These are phyloP conservation scores for Lactuca saligna DNA, from an alignment of 129 eudicot species.

Conservation along the genomic window DNA sequence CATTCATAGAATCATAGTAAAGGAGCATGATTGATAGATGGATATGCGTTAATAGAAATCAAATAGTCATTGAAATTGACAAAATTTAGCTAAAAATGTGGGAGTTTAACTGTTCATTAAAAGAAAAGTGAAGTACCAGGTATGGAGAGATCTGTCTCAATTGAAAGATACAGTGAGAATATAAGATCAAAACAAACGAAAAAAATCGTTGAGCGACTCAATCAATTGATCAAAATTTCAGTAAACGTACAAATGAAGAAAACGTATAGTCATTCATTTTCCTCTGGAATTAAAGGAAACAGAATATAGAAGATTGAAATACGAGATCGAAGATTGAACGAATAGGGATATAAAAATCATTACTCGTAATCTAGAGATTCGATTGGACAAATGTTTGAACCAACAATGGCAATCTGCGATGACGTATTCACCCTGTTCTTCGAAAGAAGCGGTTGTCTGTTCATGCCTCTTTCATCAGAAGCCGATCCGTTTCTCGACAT, in stretches of 20 bases:
- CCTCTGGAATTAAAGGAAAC: conserved; percentile 2
- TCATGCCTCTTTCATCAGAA: conserved; percentile 29
- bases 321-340: not conserved
- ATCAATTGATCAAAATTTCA: not conserved
- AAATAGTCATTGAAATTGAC: not conserved
- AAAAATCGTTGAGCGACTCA: too few species aligned
- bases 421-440: conserved; percentile 65
- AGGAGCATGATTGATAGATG: not conserved
- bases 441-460: conserved; percentile 54
- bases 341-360: not conserved
- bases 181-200: not conserved
- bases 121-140: too few species aligned
- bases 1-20: not conserved
- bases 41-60: not conserved
- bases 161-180: not conserved
- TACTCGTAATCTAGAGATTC: conserved; percentile 98
- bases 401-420: conserved; percentile 95
- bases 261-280: not conserved
- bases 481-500: conserved; percentile 42
- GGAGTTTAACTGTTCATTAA: too few species aligned
- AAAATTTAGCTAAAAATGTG: not conserved
- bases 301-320: not conserved
- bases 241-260: not conserved
- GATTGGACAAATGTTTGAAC: conserved; percentile 80
- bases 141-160: not conserved